A percentile compares a stretch with the other conserved stretches of the same genome.
Evolutionary conservation across 2,329 filamentous ascomycete species (phyloP).

Genomic region (Fusarium dlaminii): DNA sequence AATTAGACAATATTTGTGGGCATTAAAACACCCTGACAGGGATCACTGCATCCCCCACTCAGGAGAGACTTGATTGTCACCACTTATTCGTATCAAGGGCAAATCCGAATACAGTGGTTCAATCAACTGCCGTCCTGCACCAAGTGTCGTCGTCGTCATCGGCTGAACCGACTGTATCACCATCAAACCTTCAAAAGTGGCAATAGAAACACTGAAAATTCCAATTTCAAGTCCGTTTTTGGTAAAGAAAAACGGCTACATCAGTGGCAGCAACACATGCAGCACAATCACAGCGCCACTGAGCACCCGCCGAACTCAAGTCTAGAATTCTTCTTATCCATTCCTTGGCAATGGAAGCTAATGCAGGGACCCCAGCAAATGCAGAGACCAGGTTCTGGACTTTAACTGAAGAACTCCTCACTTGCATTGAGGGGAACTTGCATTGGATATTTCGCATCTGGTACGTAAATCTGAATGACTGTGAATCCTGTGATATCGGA

Average conservation of each 20-base stretch:
- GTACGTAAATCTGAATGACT: background rate
- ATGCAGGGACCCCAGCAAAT: slow-evolving; percentile 28
- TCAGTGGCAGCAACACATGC: background rate
- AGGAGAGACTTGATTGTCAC: slow-evolving; percentile 1
- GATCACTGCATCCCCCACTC: background rate
- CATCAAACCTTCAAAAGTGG: slow-evolving; percentile 3
- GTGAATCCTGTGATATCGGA: background rate
- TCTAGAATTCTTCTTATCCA: slow-evolving; percentile 16
- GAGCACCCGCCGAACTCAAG: slow-evolving; percentile 11
- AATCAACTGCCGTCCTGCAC: background rate
- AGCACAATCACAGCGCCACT: slow-evolving; percentile 16
- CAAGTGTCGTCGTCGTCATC: background rate
- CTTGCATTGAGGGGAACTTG: background rate
- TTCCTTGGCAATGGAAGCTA: slow-evolving; percentile 25
- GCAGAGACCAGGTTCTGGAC: slow-evolving; percentile 27
- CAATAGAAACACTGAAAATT: background rate
- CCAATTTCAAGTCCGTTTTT: background rate
- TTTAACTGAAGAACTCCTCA: slow-evolving; percentile 1
- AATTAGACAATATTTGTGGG: background rate
- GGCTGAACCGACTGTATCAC: background rate
- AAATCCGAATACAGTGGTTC: background rate
- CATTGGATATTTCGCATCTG: background rate
- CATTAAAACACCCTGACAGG: background rate
- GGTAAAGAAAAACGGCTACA: background rate
- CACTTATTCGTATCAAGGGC: background rate